A percentile compares a stretch with the other conserved stretches of the same genome.
Conservation (phyloP, 768 basidiomycete genomes). For the Basidioascus undulatus region DNA sequence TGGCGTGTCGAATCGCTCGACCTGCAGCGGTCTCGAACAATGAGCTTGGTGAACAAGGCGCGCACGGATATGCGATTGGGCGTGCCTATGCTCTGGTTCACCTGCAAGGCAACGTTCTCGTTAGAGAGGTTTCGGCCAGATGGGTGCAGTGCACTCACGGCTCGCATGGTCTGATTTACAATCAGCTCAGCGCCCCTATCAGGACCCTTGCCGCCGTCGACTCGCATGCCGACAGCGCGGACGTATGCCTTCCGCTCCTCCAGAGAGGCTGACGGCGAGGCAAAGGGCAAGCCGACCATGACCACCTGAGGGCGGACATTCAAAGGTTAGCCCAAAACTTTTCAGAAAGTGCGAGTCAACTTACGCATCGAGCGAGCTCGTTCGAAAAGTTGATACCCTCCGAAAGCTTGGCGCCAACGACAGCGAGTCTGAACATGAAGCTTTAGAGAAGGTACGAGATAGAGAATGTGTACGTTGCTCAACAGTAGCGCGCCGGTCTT, state of each 20-base stretch:
- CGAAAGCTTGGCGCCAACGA: constrained; percentile 89
- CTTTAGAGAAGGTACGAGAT: no score
- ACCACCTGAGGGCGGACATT: constrained; percentile 25
- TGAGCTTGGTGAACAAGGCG: neutral
- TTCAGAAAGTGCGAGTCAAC: neutral
- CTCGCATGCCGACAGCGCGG: no score
- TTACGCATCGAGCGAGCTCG: neutral
- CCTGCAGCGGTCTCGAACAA: constrained; percentile 24
- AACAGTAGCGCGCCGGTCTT: constrained; percentile 37
- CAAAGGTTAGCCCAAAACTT: rapidly evolving
- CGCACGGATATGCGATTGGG: neutral
- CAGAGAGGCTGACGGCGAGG: constrained; percentile 23
- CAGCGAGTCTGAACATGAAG: constrained; percentile 84
- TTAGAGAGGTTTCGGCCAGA: no score
- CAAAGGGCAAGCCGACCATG: constrained; percentile 79
- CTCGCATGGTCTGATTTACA: no score
- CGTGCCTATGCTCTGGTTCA: no score
- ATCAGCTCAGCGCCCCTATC: no score
- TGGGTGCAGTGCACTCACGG: no score
- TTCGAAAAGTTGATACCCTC: constrained; percentile 49
- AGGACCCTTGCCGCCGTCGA: no score
- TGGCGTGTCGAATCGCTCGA: constrained; percentile 70
- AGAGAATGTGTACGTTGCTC: no score
- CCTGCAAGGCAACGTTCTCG: no score
- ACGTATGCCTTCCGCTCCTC: neutral